A percentile compares a stretch with the other conserved stretches of the same genome.
Conservation (phyloP, 306 rosid species). For the Carpinus viminea region DNA sequence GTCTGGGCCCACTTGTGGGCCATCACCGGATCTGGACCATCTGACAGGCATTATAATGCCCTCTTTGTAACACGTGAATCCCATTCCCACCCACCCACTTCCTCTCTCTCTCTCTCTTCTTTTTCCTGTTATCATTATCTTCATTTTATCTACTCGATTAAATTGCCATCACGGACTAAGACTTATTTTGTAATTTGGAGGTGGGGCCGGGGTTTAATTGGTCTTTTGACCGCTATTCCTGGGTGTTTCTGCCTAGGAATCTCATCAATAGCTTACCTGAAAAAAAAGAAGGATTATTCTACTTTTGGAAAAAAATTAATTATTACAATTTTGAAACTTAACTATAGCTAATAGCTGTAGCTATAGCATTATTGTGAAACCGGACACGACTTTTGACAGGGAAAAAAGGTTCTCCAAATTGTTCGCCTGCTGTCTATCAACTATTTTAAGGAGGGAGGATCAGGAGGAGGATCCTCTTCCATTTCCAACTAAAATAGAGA, state of each 20-base stretch:
- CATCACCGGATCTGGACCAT: constrained; percentile 54
- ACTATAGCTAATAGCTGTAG: not conserved
- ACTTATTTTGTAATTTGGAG: not conserved
- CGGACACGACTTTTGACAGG: constrained; percentile 35
- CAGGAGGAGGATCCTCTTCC: too few relatives aligned
- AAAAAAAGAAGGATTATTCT: constrained; percentile 34
- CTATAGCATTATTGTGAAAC: constrained; percentile 7
- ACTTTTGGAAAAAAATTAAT: constrained; percentile 24
- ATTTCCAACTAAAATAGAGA: too few relatives aligned
- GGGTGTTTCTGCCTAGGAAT: constrained; percentile 56
- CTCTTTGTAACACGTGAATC: constrained; percentile 70
- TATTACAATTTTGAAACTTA: not conserved
- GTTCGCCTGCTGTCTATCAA: not conserved
- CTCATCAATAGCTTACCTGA: constrained; percentile 41
- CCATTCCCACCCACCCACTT: constrained; percentile 42
- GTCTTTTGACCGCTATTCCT: not conserved
- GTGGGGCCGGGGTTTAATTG: not conserved
- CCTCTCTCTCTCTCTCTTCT: too few relatives aligned
- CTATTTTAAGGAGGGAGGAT: too few relatives aligned
- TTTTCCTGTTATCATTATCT: constrained; percentile 4
- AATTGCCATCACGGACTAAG: too few relatives aligned
- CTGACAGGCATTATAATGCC: constrained; percentile 58
- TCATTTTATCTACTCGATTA: not conserved
- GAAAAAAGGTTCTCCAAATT: constrained; percentile 12
- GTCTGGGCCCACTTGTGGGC: constrained; percentile 23